Evolutionary conservation across 768 basidiomycete species (phyloP), one percentile per base, ranked within the genome.

Genomic region (Leccinum disarticulatum): DNA sequence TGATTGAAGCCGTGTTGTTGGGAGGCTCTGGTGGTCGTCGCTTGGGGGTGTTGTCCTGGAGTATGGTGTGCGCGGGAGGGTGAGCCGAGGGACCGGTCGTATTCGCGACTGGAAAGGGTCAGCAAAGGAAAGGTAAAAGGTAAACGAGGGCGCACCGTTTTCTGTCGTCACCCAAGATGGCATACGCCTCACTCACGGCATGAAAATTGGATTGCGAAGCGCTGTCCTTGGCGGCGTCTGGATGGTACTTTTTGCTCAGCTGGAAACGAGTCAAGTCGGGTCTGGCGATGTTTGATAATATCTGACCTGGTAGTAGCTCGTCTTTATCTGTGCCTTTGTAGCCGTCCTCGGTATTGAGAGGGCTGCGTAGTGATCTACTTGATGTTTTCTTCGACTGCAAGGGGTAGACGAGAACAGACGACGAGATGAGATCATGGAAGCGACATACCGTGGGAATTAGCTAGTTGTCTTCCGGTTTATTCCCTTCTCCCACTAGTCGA

Each of bases 161-260:
- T 50, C 80, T 69, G 55, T 81, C 79, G 52, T 82, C 76, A 7
- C 78, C 76, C 8, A 82, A 69, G 19, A 81, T 61, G 1, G 76
- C 68, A 49, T 81, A 83, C 3, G 81, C 81, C 53, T 81, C 82
- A 62, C 79, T 81, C 53, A 80, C 75, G 0, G 70, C 74, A 52
- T 78, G 78, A 58, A 80, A 82, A 52, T 70, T 80, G 57, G 71
- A 68, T 56, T 73, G 75, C 2, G 80, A 74, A 3, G 60, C 50
- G 6, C 67, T 68, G 54, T 81, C 80, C 36, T 72, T 68, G 55
- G 73, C 73, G 9, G 78, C 64, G 63, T 82, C 81, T 1, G 81
- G 81, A 55, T 83, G 82, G 52, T 75, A 74, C 60, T 70, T 61
- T 59, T 83, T 83, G 74, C 81, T 82, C 54, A 83, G 66, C 81